Base-by-base conservation (phyloP, 2,329 filamentous ascomycete genomes). In the Paramyrothecium roridum region DNA sequence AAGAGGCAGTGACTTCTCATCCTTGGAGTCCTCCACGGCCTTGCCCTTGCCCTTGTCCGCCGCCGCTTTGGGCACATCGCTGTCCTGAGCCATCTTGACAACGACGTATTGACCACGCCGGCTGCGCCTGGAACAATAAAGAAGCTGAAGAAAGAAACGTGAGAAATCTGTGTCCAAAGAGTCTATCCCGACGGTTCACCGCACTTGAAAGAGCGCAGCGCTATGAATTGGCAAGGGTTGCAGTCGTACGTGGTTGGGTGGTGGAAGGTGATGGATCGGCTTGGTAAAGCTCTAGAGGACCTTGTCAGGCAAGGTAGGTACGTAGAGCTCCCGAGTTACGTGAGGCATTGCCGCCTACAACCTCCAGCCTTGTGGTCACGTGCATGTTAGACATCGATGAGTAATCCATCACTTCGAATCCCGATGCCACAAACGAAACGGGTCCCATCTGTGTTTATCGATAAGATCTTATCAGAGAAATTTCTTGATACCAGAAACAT, bases 11-110 rank as follows among this genome's bases (percentile, higher is more conserved):
- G 82, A 73, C 78, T 91, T 91, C 56, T 86, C 88, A 67, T 89
- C 85, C 69, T 86, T 85, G 58, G 83, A 79, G 66, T 84, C 83
- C 56, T 91, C 87, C 59, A 87, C 81, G 60, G 88, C 91, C 81
- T 98, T 99, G 72, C 86, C 93, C 82, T 99, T 99, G 77, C 92
- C 93, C 84, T 98, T 98, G 77, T 96, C 91, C 73, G 86, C 83
- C 73, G 86, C 83, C 72, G 88, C 80, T 76, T 89, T 90, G 74
- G 89, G 83, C 81, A 88, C 84, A 78, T 96, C 90, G 79, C 88
- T 91, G 77, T 96, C 91, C 82, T 96, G 90, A 78, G 93, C 93
- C 95, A 98, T 96, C 77, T 75, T 81, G 73, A 71, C 65, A 70
- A 69, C 63, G 66, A 65, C 52, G 57, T 56, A 60, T 62, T 60